These are phyloP conservation scores for Trichosporon ovoides DNA, from an alignment of 1,284 basidiomycete genomes.

Conservation along the genomic window DNA sequence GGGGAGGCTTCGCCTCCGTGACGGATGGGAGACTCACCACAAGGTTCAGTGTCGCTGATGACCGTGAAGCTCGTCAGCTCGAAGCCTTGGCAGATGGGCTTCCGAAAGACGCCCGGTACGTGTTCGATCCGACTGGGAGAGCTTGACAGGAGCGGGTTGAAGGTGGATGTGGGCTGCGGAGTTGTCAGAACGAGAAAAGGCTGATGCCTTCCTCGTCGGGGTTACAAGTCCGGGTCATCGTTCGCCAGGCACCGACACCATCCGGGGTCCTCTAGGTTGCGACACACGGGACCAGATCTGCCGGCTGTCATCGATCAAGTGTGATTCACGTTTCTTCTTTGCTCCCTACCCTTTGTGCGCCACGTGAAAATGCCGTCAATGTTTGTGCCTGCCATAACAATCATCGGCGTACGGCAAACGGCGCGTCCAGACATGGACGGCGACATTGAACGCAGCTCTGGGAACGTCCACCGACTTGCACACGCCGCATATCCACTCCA, in stretches of 20 bases:
- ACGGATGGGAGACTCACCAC: not conserved
- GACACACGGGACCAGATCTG: conserved; percentile 2
- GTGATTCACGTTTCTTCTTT: not conserved
- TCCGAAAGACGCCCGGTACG: not conserved
- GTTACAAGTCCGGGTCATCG: conserved; percentile 3
- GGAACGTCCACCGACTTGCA: not conserved
- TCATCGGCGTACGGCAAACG: not conserved
- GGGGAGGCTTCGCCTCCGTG: not conserved
- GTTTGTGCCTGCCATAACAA: conserved; percentile 6
- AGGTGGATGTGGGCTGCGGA: conserved; percentile 1
- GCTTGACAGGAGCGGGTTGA: not conserved
- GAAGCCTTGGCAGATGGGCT: not conserved
- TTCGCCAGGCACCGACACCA: not conserved
- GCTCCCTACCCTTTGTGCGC: not conserved
- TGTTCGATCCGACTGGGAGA: not conserved
- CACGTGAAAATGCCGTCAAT: not conserved
- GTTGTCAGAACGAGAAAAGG: conserved; percentile 1
- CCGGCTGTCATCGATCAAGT: not conserved
- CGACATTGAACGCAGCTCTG: not conserved
- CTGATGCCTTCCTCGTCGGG: conserved; percentile 4
- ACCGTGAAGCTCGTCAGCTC: not conserved
- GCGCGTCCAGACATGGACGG: not conserved
- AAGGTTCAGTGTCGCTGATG: not conserved
- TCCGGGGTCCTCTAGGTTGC: not conserved
- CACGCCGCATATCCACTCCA: not conserved